Percentiles rank a stretch among this genome's conserved stretches.
phyloP scores from a whole-genome alignment of 148 eudicot species.

The Suaeda aralocaspica region DNA sequence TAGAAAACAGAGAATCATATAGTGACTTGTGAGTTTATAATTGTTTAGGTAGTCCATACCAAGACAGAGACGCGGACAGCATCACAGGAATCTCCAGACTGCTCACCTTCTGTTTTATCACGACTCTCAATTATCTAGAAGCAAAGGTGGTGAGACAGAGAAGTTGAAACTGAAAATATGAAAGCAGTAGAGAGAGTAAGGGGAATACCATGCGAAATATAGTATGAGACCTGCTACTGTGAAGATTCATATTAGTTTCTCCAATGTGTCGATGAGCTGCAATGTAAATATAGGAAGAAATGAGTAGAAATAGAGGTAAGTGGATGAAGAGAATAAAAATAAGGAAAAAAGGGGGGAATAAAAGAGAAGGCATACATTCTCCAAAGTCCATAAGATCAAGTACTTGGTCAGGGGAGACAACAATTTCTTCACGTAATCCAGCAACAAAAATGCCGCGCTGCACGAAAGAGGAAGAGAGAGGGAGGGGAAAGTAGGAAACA shows the following conservation, averaged over 20 bases:
- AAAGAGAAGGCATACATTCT: slow-evolving; percentile 55
- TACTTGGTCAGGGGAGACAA: slow-evolving; percentile 88
- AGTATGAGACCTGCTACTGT: slow-evolving; percentile 96
- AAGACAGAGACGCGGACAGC: slow-evolving; percentile 96
- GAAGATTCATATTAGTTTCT: slow-evolving; percentile 94
- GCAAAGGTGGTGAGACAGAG: slow-evolving; percentile 24
- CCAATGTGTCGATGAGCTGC: slow-evolving; percentile 96
- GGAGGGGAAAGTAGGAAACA: no score
- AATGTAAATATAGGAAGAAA: no score
- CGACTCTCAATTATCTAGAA: slow-evolving; percentile 91
- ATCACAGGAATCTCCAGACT: slow-evolving; percentile 66
- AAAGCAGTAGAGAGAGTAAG: slow-evolving; percentile 6
- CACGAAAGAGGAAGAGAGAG: no score
- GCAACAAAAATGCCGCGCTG: slow-evolving; percentile 97
- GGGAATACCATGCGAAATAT: slow-evolving; percentile 88
- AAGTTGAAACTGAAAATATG: background rate
- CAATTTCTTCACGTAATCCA: slow-evolving; percentile 95
- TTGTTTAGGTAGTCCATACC: slow-evolving; percentile 37
- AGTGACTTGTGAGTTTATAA: background rate
- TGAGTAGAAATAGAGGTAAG: no score
- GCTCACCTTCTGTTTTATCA: slow-evolving; percentile 70
- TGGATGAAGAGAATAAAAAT: no score
- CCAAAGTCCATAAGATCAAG: slow-evolving; percentile 88
- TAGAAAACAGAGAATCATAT: background rate
- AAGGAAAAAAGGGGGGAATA: no score